These are phyloP conservation scores for Fragilariopsis cylindrus DNA, from an alignment of 108 stramenopile genomes.

Conservation along the genomic window DNA sequence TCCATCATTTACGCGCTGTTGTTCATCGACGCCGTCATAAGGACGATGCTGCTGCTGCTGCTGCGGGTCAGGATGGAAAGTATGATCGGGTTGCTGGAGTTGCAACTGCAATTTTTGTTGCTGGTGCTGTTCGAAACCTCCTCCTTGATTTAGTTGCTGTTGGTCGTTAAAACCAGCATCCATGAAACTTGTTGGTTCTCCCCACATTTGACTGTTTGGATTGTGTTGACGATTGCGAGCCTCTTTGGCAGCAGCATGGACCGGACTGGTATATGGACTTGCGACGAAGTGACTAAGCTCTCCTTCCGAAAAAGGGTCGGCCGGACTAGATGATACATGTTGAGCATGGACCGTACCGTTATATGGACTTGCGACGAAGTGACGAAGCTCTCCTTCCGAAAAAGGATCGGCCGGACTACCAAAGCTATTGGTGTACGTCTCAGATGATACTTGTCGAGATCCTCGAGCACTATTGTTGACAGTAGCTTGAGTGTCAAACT, in stretches of 20 bases:
- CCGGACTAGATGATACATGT: not conserved
- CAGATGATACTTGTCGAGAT: not conserved
- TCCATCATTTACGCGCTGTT: no score
- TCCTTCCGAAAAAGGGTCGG: no score
- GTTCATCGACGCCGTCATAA: no score
- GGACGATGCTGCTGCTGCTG: no score
- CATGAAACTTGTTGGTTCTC: not conserved
- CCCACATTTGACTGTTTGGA: slow-evolving; percentile 1
- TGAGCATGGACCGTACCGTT: not conserved
- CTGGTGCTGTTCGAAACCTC: not conserved
- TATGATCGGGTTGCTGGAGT: no score
- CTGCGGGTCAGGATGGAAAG: no score
- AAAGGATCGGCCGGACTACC: slow-evolving; percentile 1
- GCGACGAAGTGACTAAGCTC: no score
- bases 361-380: not conserved
- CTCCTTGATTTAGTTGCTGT: slow-evolving; percentile 1
- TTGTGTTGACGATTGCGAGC: not conserved
- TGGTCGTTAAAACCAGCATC: not conserved
- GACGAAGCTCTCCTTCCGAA: slow-evolving; percentile 1
- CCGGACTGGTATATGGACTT: not conserved
- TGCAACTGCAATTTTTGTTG: no score
- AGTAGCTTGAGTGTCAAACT: not conserved
- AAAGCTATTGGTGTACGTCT: not conserved
- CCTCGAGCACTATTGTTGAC: not conserved
- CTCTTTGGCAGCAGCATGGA: not conserved